Conservation (phyloP, 2,329 filamentous ascomycete genomes). For the Venturia oleaginea region DNA sequence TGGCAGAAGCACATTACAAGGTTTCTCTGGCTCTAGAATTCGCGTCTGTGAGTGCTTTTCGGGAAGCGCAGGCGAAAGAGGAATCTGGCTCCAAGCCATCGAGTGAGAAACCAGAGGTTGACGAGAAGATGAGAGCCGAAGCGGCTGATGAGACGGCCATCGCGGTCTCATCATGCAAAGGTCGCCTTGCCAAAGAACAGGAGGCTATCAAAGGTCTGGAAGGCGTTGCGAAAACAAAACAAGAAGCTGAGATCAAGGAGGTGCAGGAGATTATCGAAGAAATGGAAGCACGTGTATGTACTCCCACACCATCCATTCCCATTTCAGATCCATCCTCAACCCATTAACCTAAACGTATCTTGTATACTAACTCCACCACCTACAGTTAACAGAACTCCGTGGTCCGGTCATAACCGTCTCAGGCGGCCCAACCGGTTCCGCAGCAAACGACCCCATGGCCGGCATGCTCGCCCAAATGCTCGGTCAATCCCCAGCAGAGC, state of each 20-base stretch:
- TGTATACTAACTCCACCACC: conserved; percentile 16
- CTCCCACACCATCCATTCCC: conserved; percentile 16
- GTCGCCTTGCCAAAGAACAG: conserved; percentile 62
- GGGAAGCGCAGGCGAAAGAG: conserved; percentile 41
- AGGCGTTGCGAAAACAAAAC: conserved; percentile 52
- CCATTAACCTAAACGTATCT: no score
- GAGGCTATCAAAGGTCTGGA: conserved; percentile 47
- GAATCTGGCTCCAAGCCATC: conserved; percentile 33
- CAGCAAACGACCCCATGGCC: conserved; percentile 19
- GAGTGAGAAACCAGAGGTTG: conserved; percentile 39
- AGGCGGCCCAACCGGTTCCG: background rate
- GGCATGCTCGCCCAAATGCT: conserved; percentile 56
- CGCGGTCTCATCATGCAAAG: conserved; percentile 62
- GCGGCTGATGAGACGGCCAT: conserved; percentile 62
- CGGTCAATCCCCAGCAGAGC: conserved; percentile 52
- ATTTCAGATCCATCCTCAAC: background rate
- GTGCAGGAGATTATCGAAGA: conserved; percentile 71
- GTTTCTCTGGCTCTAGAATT: conserved; percentile 93
- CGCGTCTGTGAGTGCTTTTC: conserved; percentile 62
- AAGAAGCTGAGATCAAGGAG: conserved; percentile 55
- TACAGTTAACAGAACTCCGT: conserved; percentile 58
- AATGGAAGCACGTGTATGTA: conserved; percentile 59
- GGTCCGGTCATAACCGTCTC: conserved; percentile 50
- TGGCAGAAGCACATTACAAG: conserved; percentile 95
- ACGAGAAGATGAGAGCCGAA: conserved; percentile 62